These are phyloP conservation scores for Nannochloropsis salina DNA, from an alignment of 108 stramenopile species.

Conservation along the genomic window DNA sequence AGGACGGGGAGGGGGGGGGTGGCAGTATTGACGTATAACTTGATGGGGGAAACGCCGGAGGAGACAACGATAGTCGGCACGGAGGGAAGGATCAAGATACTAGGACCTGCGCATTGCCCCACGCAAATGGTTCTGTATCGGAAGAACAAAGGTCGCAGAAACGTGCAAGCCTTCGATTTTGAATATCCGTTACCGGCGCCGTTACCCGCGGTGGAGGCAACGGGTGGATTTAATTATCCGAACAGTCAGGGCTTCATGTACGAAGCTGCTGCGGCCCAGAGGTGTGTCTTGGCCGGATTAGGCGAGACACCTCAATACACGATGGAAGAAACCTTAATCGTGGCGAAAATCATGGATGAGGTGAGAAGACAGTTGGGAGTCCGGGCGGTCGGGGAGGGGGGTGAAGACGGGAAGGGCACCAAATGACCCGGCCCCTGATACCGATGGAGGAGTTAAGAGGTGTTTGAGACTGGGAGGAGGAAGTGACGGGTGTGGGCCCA, in stretches of 20 bases:
- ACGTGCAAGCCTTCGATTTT: slow-evolving; percentile 24
- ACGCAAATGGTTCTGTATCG: slow-evolving; percentile 56
- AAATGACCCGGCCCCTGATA: too few relatives aligned
- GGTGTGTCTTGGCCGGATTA: slow-evolving; percentile 67
- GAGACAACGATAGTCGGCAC: slow-evolving; percentile 65
- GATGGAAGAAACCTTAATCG: slow-evolving; percentile 47
- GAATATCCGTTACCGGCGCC: slow-evolving; percentile 47
- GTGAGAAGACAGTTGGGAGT: slow-evolving; percentile 10
- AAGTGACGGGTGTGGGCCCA: too few relatives aligned
- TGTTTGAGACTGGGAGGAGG: too few relatives aligned
- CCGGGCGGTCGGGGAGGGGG: background rate
- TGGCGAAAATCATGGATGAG: slow-evolving; percentile 23
- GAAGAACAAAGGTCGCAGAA: slow-evolving; percentile 57
- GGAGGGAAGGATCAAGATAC: slow-evolving; percentile 65
- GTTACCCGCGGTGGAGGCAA: slow-evolving; percentile 42
- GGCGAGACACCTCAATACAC: slow-evolving; percentile 65
- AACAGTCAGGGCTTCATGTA: slow-evolving; percentile 69
- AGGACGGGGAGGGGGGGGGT: slow-evolving; percentile 8
- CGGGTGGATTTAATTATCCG: slow-evolving; percentile 69
- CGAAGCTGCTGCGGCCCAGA: slow-evolving; percentile 71
- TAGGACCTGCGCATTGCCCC: slow-evolving; percentile 68
- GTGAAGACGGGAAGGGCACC: background rate
- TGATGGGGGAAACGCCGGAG: slow-evolving; percentile 64
- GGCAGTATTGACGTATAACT: slow-evolving; percentile 36
- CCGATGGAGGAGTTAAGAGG: too few relatives aligned